Base-by-base conservation (phyloP, 768 basidiomycete species). In the Phylloporus sp. region DNA sequence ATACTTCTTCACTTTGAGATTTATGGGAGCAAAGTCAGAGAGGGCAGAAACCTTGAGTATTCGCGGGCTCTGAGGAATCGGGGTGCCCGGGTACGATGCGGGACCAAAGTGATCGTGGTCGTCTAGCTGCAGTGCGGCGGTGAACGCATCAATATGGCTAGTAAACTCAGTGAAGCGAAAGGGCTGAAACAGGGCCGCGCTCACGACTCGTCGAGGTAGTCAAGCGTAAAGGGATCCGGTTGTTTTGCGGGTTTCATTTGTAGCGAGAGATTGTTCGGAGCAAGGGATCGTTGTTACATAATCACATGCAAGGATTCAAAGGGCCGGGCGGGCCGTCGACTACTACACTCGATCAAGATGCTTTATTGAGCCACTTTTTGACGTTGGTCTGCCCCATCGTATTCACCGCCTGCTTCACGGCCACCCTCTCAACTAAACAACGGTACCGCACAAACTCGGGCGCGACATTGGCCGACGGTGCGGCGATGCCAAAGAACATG, bases 11-110 rank as follows among this genome's bases (percentile, higher is more conserved):
- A 97, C 83, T 60, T 75, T 84, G 54, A 90, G 68, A 62, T 96
- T 90, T 21, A 97, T 81, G 0, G 95, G 96, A 6, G 93, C 90
- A 56, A 90, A 92, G 62, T 94, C 91, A 2, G 83, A 86, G 40
- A 90, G 69, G 1, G 90, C 89, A 41, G 86, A 82, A 6, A 94
- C 81, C 67, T 90, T 92, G 60, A 80, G 77, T 20, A 90, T 76
- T 15, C 87, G 81, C 6, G 67, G 68, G 29, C 70, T 68, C 58
- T 59, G 54, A 18, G 50, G 55, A 1, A 53, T 31, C 34, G 53
- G 60, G 20, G 61, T 56, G 5, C 61, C 59, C 10, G 63, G 59
- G 38, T 38, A 40, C n/a, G 64, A 68, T 20, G 50, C 42, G 2
- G 50, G 18, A 8, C 52, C 58, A 35, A 50, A 26, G 52, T 49